Conservation (phyloP, 1,284 basidiomycete genomes). For the Naganishia albida region DNA sequence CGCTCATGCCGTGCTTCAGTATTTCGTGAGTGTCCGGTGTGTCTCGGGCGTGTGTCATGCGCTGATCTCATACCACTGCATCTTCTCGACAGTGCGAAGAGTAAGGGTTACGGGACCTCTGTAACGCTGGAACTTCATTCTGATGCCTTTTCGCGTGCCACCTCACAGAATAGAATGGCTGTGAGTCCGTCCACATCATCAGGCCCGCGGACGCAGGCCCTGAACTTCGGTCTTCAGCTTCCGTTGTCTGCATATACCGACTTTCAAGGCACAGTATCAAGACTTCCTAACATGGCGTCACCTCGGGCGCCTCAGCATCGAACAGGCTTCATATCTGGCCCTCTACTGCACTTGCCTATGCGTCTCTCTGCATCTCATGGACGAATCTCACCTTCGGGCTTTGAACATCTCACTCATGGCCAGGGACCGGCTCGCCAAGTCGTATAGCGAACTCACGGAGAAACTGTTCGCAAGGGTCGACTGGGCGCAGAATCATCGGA, state of each 20-base stretch:
- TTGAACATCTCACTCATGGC: neutral
- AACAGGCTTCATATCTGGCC: constrained; percentile 22
- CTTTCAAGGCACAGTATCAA: constrained; percentile 12
- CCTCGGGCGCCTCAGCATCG: constrained; percentile 2
- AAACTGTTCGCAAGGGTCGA: constrained; percentile 10
- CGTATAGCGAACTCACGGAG: constrained; percentile 8
- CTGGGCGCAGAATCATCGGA: constrained; percentile 27
- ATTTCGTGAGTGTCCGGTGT: constrained; percentile 16
- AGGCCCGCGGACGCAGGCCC: neutral
- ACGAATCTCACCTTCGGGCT: neutral
- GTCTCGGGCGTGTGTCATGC: neutral
- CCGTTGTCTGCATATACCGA: constrained; percentile 21
- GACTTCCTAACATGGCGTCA: neutral
- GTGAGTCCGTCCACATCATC: too few relatives aligned
- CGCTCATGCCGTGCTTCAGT: constrained; percentile 6
- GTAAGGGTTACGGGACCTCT: neutral
- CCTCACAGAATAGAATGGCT: constrained; percentile 27
- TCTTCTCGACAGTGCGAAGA: neutral
- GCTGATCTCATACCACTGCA: neutral
- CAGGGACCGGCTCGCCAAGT: neutral
- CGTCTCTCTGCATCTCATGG: constrained; percentile 18
- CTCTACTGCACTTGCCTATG: constrained; percentile 17
- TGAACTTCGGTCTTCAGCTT: constrained; percentile 9
- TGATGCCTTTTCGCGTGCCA: neutral
- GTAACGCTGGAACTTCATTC: neutral